Percentiles rank a stretch among this genome's conserved stretches.
Evolutionary conservation across 2,329 filamentous ascomycete genomes (phyloP).

Genomic region (Magnaporthales sp.): DNA sequence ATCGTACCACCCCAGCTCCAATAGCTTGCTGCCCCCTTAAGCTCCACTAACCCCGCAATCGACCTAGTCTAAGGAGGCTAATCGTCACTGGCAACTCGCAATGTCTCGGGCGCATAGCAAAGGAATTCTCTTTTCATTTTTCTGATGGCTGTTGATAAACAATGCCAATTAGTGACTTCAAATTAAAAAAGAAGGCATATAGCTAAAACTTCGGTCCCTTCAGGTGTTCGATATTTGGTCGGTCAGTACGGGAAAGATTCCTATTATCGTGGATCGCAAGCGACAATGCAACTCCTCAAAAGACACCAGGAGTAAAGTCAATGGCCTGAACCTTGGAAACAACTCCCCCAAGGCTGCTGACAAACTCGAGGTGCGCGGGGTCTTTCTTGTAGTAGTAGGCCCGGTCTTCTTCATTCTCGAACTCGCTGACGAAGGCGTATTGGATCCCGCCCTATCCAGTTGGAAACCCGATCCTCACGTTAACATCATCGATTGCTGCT

Average conservation of each 20-base stretch:
- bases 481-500: not conserved
- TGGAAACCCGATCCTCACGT: not conserved
- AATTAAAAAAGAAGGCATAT: no score
- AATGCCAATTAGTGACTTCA: no score
- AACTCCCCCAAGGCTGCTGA: constrained; percentile 36
- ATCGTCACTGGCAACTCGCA: not conserved
- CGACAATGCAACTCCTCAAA: constrained; percentile 7
- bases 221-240: not conserved
- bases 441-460: constrained; percentile 48
- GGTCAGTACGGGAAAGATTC: not conserved
- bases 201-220: no score
- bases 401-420: constrained; percentile 53
- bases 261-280: not conserved
- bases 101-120: not conserved
- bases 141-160: no score
- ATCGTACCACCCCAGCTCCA: not conserved
- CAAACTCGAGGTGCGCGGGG: constrained; percentile 52
- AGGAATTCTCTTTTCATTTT: no score
- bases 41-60: not conserved
- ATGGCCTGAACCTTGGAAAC: constrained; percentile 48
- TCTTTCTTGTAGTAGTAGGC: constrained; percentile 61
- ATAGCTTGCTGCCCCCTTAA: not conserved
- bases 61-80: not conserved
- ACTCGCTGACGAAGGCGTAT: constrained; percentile 63
- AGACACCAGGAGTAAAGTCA: constrained; percentile 47